Evolutionary conservation across 495 filamentous ascomycete genomes (phyloP).

Genomic region (Neurospora tetrasperma): DNA sequence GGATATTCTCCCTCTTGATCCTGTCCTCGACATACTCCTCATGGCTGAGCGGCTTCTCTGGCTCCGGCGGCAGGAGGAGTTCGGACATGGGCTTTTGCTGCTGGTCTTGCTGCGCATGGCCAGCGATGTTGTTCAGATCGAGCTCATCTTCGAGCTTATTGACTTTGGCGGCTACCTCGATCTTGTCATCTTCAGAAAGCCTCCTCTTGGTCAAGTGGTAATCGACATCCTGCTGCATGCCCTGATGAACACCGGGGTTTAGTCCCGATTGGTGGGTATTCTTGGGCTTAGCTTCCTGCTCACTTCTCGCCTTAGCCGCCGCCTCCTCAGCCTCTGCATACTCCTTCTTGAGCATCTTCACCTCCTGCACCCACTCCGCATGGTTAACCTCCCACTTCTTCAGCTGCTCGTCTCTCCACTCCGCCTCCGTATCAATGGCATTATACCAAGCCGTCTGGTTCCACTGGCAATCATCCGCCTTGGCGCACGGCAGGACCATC

Average conservation of each 20-base stretch:
- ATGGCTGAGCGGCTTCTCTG: conserved; percentile 41
- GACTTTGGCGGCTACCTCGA: conserved; percentile 2
- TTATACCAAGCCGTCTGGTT: conserved; percentile 57
- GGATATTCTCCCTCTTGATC: conserved; percentile 53
- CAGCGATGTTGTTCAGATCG: conserved; percentile 13
- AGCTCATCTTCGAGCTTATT: conserved; percentile 7
- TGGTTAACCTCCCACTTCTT: conserved; percentile 27
- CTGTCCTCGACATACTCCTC: conserved; percentile 51
- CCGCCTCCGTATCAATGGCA: conserved; percentile 41
- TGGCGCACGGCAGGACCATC: conserved; percentile 54
- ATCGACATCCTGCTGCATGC: background rate
- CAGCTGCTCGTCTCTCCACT: conserved; percentile 27
- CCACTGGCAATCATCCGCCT: conserved; percentile 58
- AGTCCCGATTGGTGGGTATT: background rate
- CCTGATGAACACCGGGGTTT: background rate
- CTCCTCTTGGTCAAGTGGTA: background rate
- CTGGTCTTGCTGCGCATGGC: conserved; percentile 8
- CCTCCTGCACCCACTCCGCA: conserved; percentile 24
- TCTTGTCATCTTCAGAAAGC: background rate
- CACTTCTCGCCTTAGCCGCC: conserved; percentile 7
- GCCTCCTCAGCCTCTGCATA: conserved; percentile 4
- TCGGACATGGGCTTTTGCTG: conserved; percentile 19
- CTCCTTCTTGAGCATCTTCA: conserved; percentile 14
- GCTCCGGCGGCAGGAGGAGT: conserved; percentile 15
- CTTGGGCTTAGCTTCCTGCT: conserved; percentile 4